Conservation (phyloP, 768 basidiomycete genomes). For the Russula brevipes region DNA sequence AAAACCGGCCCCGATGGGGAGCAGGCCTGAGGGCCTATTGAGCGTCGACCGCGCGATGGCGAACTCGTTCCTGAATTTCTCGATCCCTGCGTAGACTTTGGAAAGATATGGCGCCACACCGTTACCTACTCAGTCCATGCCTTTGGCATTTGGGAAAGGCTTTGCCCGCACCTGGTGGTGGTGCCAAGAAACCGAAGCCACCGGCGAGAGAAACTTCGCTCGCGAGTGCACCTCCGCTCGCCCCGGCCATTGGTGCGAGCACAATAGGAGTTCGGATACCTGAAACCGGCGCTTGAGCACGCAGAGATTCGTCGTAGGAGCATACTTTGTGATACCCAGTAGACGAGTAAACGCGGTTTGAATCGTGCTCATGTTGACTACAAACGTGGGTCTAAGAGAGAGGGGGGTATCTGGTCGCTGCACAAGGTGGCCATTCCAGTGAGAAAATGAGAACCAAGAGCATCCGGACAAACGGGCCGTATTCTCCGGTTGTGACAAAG, state of each 20-base stretch:
- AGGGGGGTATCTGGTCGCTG: neutral
- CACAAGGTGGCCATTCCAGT: too few species aligned
- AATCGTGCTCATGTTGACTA: constrained; percentile 28
- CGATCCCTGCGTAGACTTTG: constrained; percentile 45
- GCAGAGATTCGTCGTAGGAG: neutral
- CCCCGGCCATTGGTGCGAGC: constrained; percentile 66
- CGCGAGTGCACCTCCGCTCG: constrained; percentile 47
- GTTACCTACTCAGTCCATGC: neutral
- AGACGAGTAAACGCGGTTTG: constrained; percentile 44
- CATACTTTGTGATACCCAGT: constrained; percentile 38
- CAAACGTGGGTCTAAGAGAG: neutral
- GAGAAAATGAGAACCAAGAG: neutral
- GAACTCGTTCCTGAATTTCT: constrained; percentile 48
- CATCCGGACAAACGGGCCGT: neutral
- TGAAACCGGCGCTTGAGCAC: constrained; percentile 27
- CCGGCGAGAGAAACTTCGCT: constrained; percentile 61
- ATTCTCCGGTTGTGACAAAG: neutral
- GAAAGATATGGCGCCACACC: constrained; percentile 2
- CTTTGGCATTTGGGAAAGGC: neutral
- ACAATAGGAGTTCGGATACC: constrained; percentile 58
- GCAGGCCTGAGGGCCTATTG: constrained; percentile 28
- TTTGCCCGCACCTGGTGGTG: constrained; percentile 50
- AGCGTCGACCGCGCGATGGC: constrained; percentile 46
- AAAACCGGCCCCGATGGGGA: constrained; percentile 70
- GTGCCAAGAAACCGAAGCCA: constrained; percentile 71